Base-by-base conservation (phyloP, 2,329 filamentous ascomycete genomes). In the Zymoseptoria ardabiliae region DNA sequence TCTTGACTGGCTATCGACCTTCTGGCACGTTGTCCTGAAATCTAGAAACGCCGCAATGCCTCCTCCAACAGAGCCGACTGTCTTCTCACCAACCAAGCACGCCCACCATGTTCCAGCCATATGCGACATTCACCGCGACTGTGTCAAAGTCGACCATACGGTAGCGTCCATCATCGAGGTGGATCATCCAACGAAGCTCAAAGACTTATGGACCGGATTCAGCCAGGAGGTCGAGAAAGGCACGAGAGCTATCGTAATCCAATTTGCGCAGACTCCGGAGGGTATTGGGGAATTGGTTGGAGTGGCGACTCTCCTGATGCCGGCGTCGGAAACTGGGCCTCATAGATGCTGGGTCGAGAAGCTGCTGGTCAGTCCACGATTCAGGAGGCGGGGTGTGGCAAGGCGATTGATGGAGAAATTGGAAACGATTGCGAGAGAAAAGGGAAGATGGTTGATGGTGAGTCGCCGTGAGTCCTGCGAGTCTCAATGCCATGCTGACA, bases 311-410 rank as follows among this genome's bases (percentile, higher is more conserved):
- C 74, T 87, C 3, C 68, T 65, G 53, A 77, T 80, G 70, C 80
- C 82, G 5, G 70, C 72, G 19, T 76, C 75, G 3, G 81, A 87
- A 70, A 86, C 84, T 3, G 82, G 79, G 0, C 76, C 78, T 0
- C 83, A 83, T 63, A 75, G 83, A 28, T 82, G 76, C 2, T 65
- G 71, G 9, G 80, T 87, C 1, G 80, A 87, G 71, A 83, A 84
- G 69, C 74, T 87, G 41, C 74, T 87, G 48, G 76, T 87, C 9
- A 79, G 78, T 61, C 80, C 80, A 11, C 74, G 73, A 52, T 79
- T 78, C 65, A 76, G 84, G 7, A 69, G 76, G 1, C 75, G 73
- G 53, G 83, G 84, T 3, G 78, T 81, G 53, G 83, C 82, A 2
- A 78, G 73, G 62, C 69, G 71, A 20, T 67, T 87, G 64, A 79